Conservation (phyloP, 108 stramenopile genomes). For the Schizochytrium sp. region DNA sequence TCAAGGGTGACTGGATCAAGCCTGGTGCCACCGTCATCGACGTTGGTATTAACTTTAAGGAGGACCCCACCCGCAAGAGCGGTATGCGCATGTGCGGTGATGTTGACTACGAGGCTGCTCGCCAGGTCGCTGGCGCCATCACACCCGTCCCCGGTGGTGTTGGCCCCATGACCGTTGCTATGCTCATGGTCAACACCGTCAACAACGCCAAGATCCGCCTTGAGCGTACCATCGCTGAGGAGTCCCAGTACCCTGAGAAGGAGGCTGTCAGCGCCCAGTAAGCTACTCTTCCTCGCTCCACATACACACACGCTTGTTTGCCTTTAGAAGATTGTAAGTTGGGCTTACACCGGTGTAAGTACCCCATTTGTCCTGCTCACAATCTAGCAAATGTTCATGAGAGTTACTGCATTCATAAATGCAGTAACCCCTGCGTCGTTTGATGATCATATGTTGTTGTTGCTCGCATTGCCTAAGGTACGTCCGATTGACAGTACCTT, state of each 20-base stretch:
- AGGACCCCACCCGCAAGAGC: slow-evolving; percentile 77
- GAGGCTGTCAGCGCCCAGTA: too few relatives aligned
- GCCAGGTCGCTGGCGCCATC: slow-evolving; percentile 83
- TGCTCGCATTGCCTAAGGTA: too few relatives aligned
- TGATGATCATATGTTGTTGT: too few relatives aligned
- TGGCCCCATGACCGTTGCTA: slow-evolving; percentile 99
- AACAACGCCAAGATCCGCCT: slow-evolving; percentile 67
- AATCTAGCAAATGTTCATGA: too few relatives aligned
- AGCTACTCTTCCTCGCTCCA: too few relatives aligned
- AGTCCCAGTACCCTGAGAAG: neutral
- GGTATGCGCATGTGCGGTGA: slow-evolving; percentile 94
- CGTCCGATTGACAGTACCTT: too few relatives aligned
- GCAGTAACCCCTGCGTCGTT: too few relatives aligned
- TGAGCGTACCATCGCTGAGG: neutral
- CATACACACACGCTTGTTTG: too few relatives aligned
- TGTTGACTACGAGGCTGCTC: slow-evolving; percentile 85
- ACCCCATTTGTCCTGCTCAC: too few relatives aligned
- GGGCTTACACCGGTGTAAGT: too few relatives aligned
- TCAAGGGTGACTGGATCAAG: slow-evolving; percentile 91
- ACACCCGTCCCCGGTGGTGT: slow-evolving; percentile 99
- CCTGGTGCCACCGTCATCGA: slow-evolving; percentile 94
- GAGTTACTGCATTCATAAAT: too few relatives aligned
- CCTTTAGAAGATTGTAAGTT: too few relatives aligned
- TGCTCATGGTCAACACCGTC: slow-evolving; percentile 94
- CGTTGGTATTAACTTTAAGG: slow-evolving; percentile 92